A percentile compares a stretch with the other conserved stretches of the same genome.
Evolutionary conservation across 257 asterid genomes (phyloP).

Genomic region (Jacaranda copaia): DNA sequence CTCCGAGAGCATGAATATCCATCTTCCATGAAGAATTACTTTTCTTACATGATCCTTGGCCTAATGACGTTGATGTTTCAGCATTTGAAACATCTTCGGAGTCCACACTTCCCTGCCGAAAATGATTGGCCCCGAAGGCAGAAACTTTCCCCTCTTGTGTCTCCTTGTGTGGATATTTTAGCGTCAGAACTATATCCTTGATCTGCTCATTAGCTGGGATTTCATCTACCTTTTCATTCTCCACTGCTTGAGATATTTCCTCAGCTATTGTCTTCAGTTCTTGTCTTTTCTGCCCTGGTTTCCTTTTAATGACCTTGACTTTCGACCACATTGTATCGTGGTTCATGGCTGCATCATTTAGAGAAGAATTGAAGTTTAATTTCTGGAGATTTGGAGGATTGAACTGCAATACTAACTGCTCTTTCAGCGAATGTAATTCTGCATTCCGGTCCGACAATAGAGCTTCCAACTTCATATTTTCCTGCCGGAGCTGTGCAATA

Average conservation of each 20-base stretch:
- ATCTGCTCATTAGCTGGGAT: slow-evolving; percentile 40
- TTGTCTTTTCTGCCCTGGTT: slow-evolving; percentile 54
- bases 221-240: slow-evolving; percentile 39
- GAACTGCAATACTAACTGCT: slow-evolving; percentile 58
- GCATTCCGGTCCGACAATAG: slow-evolving; percentile 63
- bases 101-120: slow-evolving; percentile 46
- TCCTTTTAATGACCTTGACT: slow-evolving; percentile 69
- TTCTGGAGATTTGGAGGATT: slow-evolving; percentile 63
- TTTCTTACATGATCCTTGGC: slow-evolving; percentile 43
- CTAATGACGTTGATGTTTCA: slow-evolving; percentile 51
- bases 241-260: slow-evolving; percentile 41
- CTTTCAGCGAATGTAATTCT: slow-evolving; percentile 66
- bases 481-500: slow-evolving; percentile 61
- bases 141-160: slow-evolving; percentile 42
- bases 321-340: slow-evolving; percentile 78
- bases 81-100: slow-evolving; percentile 39
- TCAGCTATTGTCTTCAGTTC: slow-evolving; percentile 48
- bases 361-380: slow-evolving; percentile 50
- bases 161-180: slow-evolving; percentile 55
- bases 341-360: slow-evolving; percentile 41
- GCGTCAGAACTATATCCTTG: slow-evolving; percentile 72
- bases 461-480: slow-evolving; percentile 66
- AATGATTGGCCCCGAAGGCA: slow-evolving; percentile 32
- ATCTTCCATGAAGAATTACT: slow-evolving; percentile 57
- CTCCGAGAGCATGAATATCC: slow-evolving; percentile 95